phyloP scores from a whole-genome alignment of 768 basidiomycete species.

The Mycena amicta region DNA sequence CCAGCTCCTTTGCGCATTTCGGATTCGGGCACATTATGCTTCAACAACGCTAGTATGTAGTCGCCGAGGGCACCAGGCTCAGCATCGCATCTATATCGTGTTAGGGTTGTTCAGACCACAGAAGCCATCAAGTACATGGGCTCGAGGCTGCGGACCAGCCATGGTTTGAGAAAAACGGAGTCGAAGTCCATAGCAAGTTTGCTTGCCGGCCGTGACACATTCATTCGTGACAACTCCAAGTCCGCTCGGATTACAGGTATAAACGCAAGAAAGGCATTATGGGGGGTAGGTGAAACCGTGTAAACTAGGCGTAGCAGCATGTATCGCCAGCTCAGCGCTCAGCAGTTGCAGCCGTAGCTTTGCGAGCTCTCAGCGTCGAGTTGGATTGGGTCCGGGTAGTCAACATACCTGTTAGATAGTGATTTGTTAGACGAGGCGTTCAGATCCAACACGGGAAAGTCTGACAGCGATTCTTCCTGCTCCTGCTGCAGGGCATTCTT shows the following conservation, averaged over 20 bases:
- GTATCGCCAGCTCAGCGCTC: conserved; percentile 22
- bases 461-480: conserved; percentile 91
- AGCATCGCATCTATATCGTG: conserved; percentile 80
- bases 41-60: conserved; percentile 90
- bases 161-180: conserved; percentile 72
- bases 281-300: conserved; percentile 4
- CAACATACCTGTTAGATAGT: conserved; percentile 72
- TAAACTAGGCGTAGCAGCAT: conserved; percentile 24
- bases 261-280: conserved; percentile 20
- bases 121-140: conserved; percentile 67
- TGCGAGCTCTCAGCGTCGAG: conserved; percentile 92
- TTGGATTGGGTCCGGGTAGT: conserved; percentile 98
- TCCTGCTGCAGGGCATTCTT: conserved; percentile 99
- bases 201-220: conserved; percentile 3
- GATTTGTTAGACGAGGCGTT: conserved; percentile 10
- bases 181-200: background rate
- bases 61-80: conserved; percentile 93
- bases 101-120: conserved; percentile 8
- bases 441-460: conserved; percentile 15
- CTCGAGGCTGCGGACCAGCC: conserved; percentile 87
- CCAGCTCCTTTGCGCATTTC: conserved; percentile 83
- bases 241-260: conserved; percentile 9
- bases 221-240: conserved; percentile 5
- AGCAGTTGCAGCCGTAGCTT: conserved; percentile 92
- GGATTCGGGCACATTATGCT: conserved; percentile 81